Conservation (phyloP, 1,284 basidiomycete genomes). For the Gomphus bonarii region DNA sequence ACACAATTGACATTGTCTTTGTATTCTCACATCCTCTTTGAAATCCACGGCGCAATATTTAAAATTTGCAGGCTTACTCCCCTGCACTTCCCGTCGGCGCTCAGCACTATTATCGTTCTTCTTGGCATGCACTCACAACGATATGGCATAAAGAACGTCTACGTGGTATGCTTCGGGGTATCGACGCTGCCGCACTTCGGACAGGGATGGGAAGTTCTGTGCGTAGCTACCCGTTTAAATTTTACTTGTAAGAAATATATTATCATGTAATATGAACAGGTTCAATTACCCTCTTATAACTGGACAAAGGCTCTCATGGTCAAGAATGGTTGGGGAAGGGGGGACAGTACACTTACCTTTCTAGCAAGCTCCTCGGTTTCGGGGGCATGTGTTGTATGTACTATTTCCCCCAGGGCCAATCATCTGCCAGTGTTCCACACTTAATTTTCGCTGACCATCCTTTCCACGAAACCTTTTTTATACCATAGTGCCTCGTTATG, state of each 20-base stretch:
- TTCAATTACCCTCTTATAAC: constrained; percentile 94
- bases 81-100: constrained; percentile 89
- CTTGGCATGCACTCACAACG: constrained; percentile 70
- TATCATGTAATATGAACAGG: constrained; percentile 32
- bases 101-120: constrained; percentile 84
- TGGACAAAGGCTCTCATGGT: constrained; percentile 76
- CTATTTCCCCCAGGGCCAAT: neutral
- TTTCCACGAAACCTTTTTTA: neutral
- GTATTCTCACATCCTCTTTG: neutral
- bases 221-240: constrained; percentile 14
- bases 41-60: no score
- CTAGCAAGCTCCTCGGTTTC: constrained; percentile 83
- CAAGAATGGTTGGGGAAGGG: constrained; percentile 50
- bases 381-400: constrained; percentile 81
- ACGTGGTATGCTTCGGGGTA: constrained; percentile 78
- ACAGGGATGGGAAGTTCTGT: constrained; percentile 92
- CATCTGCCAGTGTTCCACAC: neutral
- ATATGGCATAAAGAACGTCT: constrained; percentile 74
- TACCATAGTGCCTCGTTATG: constrained; percentile 67
- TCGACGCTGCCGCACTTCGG: constrained; percentile 87
- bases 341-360: constrained; percentile 80
- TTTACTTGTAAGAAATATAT: neutral
- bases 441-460: neutral
- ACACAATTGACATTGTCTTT: constrained; percentile 4
- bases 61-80: constrained; percentile 63